A percentile compares a stretch with the other conserved stretches of the same genome.
phyloP scores from a whole-genome alignment of 805 yeast species.

The Metschnikowia chrysomelidarum region DNA sequence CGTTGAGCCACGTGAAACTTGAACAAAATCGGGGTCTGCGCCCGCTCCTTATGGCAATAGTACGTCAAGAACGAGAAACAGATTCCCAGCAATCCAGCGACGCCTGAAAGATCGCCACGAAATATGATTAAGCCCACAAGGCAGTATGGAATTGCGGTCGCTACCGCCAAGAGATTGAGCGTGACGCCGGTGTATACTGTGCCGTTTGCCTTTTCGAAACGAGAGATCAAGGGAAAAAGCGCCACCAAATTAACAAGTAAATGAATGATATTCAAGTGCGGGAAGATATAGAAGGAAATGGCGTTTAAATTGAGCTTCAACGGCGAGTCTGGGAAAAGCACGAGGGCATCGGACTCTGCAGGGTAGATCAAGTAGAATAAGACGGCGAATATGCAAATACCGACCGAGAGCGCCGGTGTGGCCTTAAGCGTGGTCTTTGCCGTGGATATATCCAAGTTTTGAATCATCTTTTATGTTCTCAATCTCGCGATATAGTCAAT shows the following conservation, averaged over 20 bases:
- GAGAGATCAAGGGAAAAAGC: slow-evolving; percentile 56
- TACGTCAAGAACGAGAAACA: slow-evolving; percentile 65
- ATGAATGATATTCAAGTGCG: slow-evolving; percentile 62
- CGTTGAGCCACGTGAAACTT: slow-evolving; percentile 30
- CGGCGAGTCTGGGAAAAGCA: slow-evolving; percentile 48
- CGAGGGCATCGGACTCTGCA: slow-evolving; percentile 13
- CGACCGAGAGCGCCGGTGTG: slow-evolving; percentile 61
- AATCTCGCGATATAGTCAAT: too few relatives aligned
- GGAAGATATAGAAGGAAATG: slow-evolving; percentile 70
- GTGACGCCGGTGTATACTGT: slow-evolving; percentile 84
- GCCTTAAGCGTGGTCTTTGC: slow-evolving; percentile 8
- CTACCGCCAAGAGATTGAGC: slow-evolving; percentile 65
- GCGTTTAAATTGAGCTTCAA: slow-evolving; percentile 44
- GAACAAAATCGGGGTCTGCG: slow-evolving; percentile 38
- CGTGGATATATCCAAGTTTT: too few relatives aligned
- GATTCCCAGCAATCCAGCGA: slow-evolving; percentile 73
- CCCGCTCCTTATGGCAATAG: slow-evolving; percentile 49
- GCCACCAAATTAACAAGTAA: slow-evolving; percentile 57
- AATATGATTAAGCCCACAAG: slow-evolving; percentile 48
- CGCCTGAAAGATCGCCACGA: slow-evolving; percentile 51
- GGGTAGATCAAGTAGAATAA: slow-evolving; percentile 40
- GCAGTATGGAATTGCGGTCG: slow-evolving; percentile 65
- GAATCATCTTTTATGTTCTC: too few relatives aligned
- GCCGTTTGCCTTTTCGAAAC: slow-evolving; percentile 72
- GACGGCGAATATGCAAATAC: slow-evolving; percentile 54